A percentile compares a stretch with the other conserved stretches of the same genome.
These are phyloP conservation scores for Aspergillus arachidicola DNA, from an alignment of 2,329 filamentous ascomycete species.

Conservation along the genomic window DNA sequence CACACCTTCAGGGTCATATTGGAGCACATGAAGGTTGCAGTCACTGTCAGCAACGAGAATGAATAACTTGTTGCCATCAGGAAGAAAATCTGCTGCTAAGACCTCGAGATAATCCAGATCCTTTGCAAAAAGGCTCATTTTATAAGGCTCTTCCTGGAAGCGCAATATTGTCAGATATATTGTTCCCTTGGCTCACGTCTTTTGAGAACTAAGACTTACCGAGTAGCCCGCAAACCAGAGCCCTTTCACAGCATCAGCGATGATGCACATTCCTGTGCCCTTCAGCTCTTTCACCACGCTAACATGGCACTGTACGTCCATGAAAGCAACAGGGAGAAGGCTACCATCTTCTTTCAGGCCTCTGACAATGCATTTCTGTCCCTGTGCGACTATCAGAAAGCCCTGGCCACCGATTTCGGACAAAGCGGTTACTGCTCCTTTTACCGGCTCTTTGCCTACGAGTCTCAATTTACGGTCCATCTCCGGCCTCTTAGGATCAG, in stretches of 20 bases:
- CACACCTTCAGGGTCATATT: conserved; percentile 93
- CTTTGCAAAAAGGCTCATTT: conserved; percentile 90
- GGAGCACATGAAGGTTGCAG: conserved; percentile 82
- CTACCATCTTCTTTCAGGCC: conserved; percentile 94
- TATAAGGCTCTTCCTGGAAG: conserved; percentile 82
- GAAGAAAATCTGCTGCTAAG: conserved; percentile 82
- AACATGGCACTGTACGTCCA: conserved; percentile 96
- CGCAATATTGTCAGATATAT: conserved; percentile 8
- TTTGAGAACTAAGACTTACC: conserved; percentile 39
- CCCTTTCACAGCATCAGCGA: conserved; percentile 90
- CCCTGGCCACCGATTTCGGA: conserved; percentile 84
- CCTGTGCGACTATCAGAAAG: conserved; percentile 86
- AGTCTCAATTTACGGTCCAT: conserved; percentile 84
- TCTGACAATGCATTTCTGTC: conserved; percentile 95
- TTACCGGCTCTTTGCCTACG: conserved; percentile 85
- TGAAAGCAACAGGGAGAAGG: conserved; percentile 89
- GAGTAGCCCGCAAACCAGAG: conserved; percentile 96
- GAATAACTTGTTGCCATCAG: conserved; percentile 78
- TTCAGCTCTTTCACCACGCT: conserved; percentile 81
- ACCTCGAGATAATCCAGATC: conserved; percentile 77
- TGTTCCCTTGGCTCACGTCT: background rate
- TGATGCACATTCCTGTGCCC: conserved; percentile 79
- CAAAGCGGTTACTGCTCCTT: conserved; percentile 85
- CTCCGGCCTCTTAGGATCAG: conserved; percentile 81
- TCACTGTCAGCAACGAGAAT: conserved; percentile 83